Evolutionary conservation across 257 asterid genomes (phyloP), one percentile per base, ranked within the genome.

Genomic region (Ehretia macrophylla): DNA sequence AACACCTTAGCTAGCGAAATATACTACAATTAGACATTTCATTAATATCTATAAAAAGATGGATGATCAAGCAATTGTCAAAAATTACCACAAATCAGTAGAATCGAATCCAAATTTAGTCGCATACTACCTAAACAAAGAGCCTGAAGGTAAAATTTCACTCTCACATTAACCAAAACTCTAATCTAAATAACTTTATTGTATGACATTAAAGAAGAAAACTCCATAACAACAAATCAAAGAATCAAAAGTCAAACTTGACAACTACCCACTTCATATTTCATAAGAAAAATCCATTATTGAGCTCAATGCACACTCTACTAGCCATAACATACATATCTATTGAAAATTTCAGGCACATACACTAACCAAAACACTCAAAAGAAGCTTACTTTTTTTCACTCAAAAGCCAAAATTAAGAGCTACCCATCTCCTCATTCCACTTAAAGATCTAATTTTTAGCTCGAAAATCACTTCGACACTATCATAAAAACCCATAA

Each of bases 311-410:
- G 12, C 51, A 58, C 66, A 58, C 64, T 51, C 44, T 16, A 19
- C 32, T n/a, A 35, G 8, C 40, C 17, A 55, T 52, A 60, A 55
- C 56, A 72, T 46, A 59, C 70, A 39, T 67, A 73, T 73, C 72
- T 53, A 69, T n/a, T 53, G 18, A 37, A 65, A 40, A 27, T 18
- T 35, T 38, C 37, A 62, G 5, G 14, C 68, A 55, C 58, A 38
- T 67, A 9, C 46, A 56, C 12, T 32, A 32, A 56, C 53, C 0
- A 0, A 23, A 55, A 61, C 58, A 19, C 44, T 48, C 5, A 9
- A 59, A 54, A n/a, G n/a, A 49, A 27, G 35, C 48, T 51, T 10
- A 54, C 22, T 45, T 51, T 56, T 18, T 32, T 51, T 55, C 62
- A 69, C 60, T 56, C 38, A n/a, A 55, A 58, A 35, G 62, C 2